Evolutionary conservation across 2,329 filamentous ascomycete species (phyloP).

Genomic region (Penicillium frequentans): DNA sequence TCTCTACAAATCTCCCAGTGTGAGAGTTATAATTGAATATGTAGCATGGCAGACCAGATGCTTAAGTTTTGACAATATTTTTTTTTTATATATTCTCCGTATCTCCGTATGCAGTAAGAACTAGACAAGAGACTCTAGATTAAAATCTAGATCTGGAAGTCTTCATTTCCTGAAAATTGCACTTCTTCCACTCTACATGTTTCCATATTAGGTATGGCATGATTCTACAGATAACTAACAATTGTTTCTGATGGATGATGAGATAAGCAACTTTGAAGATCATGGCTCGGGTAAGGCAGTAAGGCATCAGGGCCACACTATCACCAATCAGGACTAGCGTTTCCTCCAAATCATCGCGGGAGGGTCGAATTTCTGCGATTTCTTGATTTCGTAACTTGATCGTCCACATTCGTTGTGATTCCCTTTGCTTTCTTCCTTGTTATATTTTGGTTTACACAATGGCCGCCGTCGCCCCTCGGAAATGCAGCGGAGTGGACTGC

Average conservation of each 20-base stretch:
- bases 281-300: not conserved
- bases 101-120: no score
- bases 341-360: not conserved
- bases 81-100: no score
- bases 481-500: conserved; percentile 80
- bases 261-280: not conserved
- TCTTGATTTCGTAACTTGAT: not conserved
- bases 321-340: not conserved
- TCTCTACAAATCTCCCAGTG: no score
- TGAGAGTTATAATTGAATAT: no score
- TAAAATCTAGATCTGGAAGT: fast-evolving
- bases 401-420: not conserved
- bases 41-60: no score
- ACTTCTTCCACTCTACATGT: no score
- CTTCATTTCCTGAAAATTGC: no score
- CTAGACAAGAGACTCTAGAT: no score
- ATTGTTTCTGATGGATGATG: not conserved
- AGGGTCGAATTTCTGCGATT: not conserved
- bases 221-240: no score
- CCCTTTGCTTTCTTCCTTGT: not conserved
- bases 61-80: no score
- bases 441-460: conserved; percentile 1
- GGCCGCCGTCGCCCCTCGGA: conserved; percentile 36
- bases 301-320: not conserved
- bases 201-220: no score